phyloP scores from a whole-genome alignment of 768 basidiomycete species.

The Grammothele lineata region DNA sequence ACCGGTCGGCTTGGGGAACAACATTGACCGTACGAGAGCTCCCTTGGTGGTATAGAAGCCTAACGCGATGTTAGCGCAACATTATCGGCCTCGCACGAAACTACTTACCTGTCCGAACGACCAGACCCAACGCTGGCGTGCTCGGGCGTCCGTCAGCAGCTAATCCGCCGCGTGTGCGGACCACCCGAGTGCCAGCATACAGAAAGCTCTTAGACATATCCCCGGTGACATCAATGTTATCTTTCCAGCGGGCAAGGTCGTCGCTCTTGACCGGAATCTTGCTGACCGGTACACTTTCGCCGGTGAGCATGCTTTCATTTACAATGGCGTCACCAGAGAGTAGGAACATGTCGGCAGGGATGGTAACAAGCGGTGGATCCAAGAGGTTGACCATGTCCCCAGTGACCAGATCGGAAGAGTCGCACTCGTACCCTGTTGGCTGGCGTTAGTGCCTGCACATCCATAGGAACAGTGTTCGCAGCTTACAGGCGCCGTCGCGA shows the following conservation, averaged over 20 bases:
- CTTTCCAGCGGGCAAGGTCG: slow-evolving; percentile 66
- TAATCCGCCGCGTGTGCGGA: slow-evolving; percentile 71
- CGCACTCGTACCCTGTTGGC: slow-evolving; percentile 62
- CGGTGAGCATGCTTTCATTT: slow-evolving; percentile 99
- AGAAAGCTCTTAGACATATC: slow-evolving; percentile 81
- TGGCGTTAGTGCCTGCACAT: too few relatives aligned
- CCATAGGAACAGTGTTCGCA: too few relatives aligned
- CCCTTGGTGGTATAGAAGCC: slow-evolving; percentile 98
- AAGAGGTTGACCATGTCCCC: slow-evolving; percentile 94
- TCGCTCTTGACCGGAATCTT: slow-evolving; percentile 83
- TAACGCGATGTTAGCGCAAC: slow-evolving; percentile 22
- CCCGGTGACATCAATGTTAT: slow-evolving; percentile 49
- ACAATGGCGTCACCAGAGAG: slow-evolving; percentile 96
- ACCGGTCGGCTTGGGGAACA: slow-evolving; percentile 97
- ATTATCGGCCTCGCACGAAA: neutral
- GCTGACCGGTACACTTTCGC: slow-evolving; percentile 95
- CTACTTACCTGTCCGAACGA: slow-evolving; percentile 75
- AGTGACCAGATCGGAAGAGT: slow-evolving; percentile 80
- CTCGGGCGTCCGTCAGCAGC: slow-evolving; percentile 47
- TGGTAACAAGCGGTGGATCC: slow-evolving; percentile 58
- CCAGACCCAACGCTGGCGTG: slow-evolving; percentile 71
- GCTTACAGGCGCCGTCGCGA: slow-evolving; percentile 67
- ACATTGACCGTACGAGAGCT: slow-evolving; percentile 91
- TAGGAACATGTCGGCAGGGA: slow-evolving; percentile 90
- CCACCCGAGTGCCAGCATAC: slow-evolving; percentile 87